These are phyloP conservation scores for Botrytis tulipae DNA, from an alignment of 2,329 filamentous ascomycete genomes.

Conservation along the genomic window DNA sequence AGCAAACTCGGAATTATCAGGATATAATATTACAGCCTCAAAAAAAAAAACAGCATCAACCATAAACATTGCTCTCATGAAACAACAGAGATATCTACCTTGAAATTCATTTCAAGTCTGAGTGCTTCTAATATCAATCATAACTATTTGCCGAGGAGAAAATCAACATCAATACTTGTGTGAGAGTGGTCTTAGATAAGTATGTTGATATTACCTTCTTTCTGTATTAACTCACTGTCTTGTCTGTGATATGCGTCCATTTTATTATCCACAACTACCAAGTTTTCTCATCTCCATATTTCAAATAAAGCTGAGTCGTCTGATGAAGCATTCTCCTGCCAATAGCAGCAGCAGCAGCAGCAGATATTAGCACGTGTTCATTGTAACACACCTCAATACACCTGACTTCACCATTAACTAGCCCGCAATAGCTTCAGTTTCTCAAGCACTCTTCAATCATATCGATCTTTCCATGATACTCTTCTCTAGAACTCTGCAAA, in stretches of 20 bases:
- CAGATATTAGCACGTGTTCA: not conserved
- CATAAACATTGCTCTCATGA: not conserved
- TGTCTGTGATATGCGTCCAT: not conserved
- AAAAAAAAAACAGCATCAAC: not conserved
- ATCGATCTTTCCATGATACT: accelerated
- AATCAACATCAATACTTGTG: not conserved
- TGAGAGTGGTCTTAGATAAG: not conserved
- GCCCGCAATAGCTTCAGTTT: not conserved
- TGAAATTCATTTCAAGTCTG: accelerated
- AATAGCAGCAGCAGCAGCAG: not conserved
- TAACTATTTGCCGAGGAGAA: not conserved
- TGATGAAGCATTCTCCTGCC: not conserved
- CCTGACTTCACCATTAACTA: not conserved
- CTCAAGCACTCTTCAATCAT: not conserved
- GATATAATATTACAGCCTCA: not conserved
- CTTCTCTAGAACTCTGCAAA: not conserved
- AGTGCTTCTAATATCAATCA: not conserved
- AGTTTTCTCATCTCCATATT: no score
- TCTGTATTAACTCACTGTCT: accelerated
- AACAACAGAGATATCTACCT: not conserved
- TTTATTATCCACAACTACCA: no score
- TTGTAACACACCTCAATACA: not conserved
- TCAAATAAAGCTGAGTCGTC: not conserved
- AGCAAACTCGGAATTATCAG: not conserved
- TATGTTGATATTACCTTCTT: not conserved